Conservation (phyloP, 108 stramenopile species). For the Cyclotella sp. region DNA sequence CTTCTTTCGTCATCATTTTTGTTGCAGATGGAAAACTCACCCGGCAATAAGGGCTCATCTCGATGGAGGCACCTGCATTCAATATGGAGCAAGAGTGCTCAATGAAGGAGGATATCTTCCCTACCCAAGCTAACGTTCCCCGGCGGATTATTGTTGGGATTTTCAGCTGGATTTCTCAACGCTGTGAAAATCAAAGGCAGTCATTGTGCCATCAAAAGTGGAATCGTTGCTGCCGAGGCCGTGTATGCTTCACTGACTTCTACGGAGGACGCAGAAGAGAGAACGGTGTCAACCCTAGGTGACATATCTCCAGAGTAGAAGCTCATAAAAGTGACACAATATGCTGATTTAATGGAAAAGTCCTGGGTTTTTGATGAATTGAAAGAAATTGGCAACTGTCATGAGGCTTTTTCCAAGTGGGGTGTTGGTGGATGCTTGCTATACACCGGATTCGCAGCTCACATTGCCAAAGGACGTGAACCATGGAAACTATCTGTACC, state of each 20-base stretch:
- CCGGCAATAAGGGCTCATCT: conserved; percentile 87
- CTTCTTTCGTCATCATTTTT: too few species aligned
- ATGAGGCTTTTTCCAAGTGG: conserved; percentile 93
- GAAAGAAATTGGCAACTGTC: conserved; percentile 94
- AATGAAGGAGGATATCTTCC: conserved; percentile 97
- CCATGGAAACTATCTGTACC: conserved; percentile 92
- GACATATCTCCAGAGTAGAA: conserved; percentile 60
- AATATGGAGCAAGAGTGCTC: conserved; percentile 96
- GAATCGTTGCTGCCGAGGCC: conserved; percentile 94
- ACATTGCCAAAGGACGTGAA: conserved; percentile 91
- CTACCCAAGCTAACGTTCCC: conserved; percentile 97
- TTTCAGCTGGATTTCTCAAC: conserved; percentile 98
- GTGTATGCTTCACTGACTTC: conserved; percentile 74
- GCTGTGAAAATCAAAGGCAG: conserved; percentile 99
- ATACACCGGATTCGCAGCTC: conserved; percentile 93
- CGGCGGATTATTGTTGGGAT: conserved; percentile 94
- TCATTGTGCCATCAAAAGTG: conserved; percentile 98
- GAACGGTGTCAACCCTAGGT: conserved; percentile 71
- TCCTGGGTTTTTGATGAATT: conserved; percentile 97
- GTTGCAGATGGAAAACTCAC: conserved; percentile 91
- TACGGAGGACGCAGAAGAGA: conserved; percentile 68
- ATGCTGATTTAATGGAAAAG: conserved; percentile 69
- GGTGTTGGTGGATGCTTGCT: conserved; percentile 90
- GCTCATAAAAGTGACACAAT: conserved; percentile 61
- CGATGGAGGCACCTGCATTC: conserved; percentile 94